Percentiles rank a stretch among this genome's conserved stretches.
Conservation (phyloP, 495 filamentous ascomycete species). For the Lepraria neglecta region DNA sequence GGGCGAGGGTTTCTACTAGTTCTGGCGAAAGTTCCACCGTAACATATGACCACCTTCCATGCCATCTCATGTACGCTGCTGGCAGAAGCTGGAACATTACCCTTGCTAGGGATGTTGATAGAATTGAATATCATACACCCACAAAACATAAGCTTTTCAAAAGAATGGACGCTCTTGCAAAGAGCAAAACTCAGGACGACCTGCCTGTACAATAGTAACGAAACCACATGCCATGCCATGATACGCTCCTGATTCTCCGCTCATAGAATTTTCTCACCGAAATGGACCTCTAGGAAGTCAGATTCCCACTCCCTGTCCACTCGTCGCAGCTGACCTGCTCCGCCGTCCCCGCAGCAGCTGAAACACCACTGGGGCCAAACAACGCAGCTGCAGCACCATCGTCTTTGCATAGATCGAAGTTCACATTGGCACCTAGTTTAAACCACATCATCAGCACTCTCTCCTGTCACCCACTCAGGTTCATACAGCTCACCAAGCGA, state of each 20-base stretch:
- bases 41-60: too few species aligned
- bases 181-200: background rate
- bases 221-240: too few species aligned
- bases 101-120: too few species aligned
- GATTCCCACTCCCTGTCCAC: constrained; percentile 15
- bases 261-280: background rate
- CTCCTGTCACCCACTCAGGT: background rate
- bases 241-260: background rate
- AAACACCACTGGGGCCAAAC: constrained; percentile 31
- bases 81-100: too few species aligned
- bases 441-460: background rate
- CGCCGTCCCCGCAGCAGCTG: constrained; percentile 30
- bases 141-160: too few species aligned
- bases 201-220: background rate
- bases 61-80: too few species aligned
- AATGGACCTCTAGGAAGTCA: background rate
- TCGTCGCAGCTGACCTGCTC: constrained; percentile 27
- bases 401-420: constrained; percentile 39
- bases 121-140: too few species aligned
- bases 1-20: too few species aligned
- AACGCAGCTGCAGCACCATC: constrained; percentile 31
- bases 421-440: constrained; percentile 27
- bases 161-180: constrained; percentile 12
- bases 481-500: constrained; percentile 26
- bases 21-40: too few species aligned